These are phyloP conservation scores for Nitzschia inconspicua DNA, from an alignment of 108 stramenopile species.

Conservation along the genomic window DNA sequence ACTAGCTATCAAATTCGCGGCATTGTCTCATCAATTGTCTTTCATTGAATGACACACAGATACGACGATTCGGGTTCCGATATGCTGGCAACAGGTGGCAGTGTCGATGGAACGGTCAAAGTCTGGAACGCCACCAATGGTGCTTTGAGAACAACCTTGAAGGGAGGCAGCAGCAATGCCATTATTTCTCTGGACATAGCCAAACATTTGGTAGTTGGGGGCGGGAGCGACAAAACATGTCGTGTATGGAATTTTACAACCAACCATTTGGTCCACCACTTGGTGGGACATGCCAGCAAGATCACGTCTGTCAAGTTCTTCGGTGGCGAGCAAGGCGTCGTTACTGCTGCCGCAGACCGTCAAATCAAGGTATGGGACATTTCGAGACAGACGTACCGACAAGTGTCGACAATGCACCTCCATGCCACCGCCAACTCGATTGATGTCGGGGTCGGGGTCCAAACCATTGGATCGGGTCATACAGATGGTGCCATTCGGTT, in stretches of 20 bases:
- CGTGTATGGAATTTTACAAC: constrained; percentile 77
- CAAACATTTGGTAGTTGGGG: constrained; percentile 60
- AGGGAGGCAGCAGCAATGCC: constrained; percentile 47
- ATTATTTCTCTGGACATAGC: constrained; percentile 69
- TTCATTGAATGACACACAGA: constrained; percentile 3
- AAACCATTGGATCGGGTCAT: constrained; percentile 62
- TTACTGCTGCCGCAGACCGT: constrained; percentile 82
- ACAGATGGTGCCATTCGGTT: constrained; percentile 72
- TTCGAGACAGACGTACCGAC: constrained; percentile 68
- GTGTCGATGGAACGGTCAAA: constrained; percentile 65
- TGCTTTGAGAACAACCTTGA: constrained; percentile 51
- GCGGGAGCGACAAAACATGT: constrained; percentile 80
- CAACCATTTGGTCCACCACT: constrained; percentile 82
- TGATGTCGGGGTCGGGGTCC: constrained; percentile 48
- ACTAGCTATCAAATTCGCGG: not conserved
- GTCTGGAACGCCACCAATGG: constrained; percentile 81
- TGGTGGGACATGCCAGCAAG: constrained; percentile 81
- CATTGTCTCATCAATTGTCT: not conserved
- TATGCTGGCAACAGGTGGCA: constrained; percentile 54
- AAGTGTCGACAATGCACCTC: constrained; percentile 69
- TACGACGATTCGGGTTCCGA: constrained; percentile 63
- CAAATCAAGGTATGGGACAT: constrained; percentile 86
- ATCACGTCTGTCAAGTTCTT: constrained; percentile 75
- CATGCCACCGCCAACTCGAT: constrained; percentile 67
- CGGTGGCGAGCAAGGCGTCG: constrained; percentile 47